Conservation (phyloP, 106 monocot genomes). For the Dioscorea zingiberensis region DNA sequence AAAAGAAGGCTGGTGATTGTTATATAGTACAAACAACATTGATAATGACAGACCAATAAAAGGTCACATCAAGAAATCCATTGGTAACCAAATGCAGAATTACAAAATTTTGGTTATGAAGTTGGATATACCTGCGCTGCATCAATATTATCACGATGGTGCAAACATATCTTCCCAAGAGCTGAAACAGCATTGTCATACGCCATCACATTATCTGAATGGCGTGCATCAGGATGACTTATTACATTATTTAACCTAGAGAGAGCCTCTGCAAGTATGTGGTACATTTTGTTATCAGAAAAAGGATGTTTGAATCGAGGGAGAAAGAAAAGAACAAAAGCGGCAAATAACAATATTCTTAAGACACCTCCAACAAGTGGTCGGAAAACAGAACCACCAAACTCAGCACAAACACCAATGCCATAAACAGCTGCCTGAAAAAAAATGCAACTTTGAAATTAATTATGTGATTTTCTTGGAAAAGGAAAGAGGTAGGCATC, state of each 20-base stretch:
- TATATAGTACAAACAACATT: too few species aligned
- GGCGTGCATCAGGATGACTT: conserved; percentile 58
- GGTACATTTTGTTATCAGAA: neutral
- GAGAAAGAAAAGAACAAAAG: neutral
- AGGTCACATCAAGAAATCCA: too few species aligned
- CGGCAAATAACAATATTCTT: neutral
- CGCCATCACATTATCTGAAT: conserved; percentile 86
- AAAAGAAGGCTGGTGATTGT: too few species aligned
- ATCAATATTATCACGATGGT: conserved; percentile 74
- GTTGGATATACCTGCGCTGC: conserved; percentile 56
- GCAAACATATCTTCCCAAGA: conserved; percentile 84
- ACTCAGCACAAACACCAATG: conserved; percentile 93
- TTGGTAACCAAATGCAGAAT: too few species aligned
- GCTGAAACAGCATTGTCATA: conserved; percentile 98
- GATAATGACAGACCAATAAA: too few species aligned
- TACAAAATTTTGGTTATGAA: too few species aligned
- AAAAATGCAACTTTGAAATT: neutral
- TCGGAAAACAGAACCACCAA: conserved; percentile 71
- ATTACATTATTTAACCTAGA: conserved; percentile 76
- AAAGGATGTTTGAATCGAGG: neutral
- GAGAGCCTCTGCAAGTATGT: conserved; percentile 64
- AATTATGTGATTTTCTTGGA: too few species aligned
- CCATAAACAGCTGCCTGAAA: conserved; percentile 96
- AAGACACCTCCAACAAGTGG: conserved; percentile 87
- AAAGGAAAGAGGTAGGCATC: too few species aligned